Base-by-base conservation (phyloP, 768 basidiomycete genomes). In the Phaffia australis region DNA sequence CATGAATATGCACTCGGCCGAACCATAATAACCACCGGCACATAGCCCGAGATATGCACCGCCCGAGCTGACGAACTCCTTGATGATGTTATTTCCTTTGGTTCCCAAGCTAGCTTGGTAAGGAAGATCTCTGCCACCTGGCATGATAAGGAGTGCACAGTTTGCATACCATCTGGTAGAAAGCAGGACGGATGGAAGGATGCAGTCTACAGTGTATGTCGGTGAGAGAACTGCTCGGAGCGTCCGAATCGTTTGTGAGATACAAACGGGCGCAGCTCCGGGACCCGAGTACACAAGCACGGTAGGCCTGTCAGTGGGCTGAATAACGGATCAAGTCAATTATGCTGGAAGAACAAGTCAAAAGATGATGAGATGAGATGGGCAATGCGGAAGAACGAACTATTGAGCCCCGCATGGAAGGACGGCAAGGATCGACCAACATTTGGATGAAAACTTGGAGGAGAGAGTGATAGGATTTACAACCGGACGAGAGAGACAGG, bases 111-210 rank as follows among this genome's bases (percentile, higher is more conserved):
- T 75, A 58, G 74, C 71, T 18, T 78, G 74, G 74, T 77, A 81
- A 23, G 77, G 78, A 11, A 76, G 70, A 67, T 79, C 79, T 35
- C 81, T 77, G 57, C 81, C 81, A 64, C 84, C 81, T n/a, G 88
- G 84, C 65, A 94, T 77, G 59, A 92, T 86, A 21, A 97, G 81
- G 1, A 94, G 79, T 2, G 86, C 85, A 73, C 89, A 93, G 14
- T 81, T 80, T 7, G 78, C 72, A 48, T 82, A 75, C 93, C 92
- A 97, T 23, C 92, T 91, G 55, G 86, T 85, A 0, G 80, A 77
- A 0, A 79, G 76, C 6, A 97, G 77, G 1, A 81, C 74, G 50
- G 82, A 77, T 15, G 81, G 79, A 0, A 83, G 78, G 60, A 91
- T 80, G 19, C 83, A 75, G 67, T 89, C 88, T 52, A 94, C 84